phyloP scores from a whole-genome alignment of 139 green algal genomes.

The Volvox reticuliferus region DNA sequence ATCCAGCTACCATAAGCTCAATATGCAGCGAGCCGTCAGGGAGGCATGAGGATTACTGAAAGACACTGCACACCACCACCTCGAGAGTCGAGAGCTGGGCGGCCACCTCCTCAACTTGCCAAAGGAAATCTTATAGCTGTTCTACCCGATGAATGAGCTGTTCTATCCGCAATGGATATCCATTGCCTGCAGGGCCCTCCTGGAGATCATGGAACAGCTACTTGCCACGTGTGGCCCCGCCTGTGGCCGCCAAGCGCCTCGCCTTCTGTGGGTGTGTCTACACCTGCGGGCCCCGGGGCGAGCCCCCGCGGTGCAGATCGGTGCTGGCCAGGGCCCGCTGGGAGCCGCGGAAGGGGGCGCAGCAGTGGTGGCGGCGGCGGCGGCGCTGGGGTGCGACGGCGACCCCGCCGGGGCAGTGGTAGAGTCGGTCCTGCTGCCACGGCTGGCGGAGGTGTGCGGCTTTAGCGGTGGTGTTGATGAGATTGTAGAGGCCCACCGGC shows the following conservation, averaged over 20 bases:
- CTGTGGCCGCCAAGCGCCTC: conserved; percentile 17
- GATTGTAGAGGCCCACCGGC: conserved; percentile 30
- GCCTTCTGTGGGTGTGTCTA: conserved; percentile 42
- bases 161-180: no score
- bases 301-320: no score
- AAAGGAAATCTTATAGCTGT: no score
- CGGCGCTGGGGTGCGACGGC: not conserved
- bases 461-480: conserved; percentile 4
- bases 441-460: conserved; percentile 44
- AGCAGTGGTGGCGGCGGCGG: not conserved
- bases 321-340: not conserved
- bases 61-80: not conserved
- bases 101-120: no score
- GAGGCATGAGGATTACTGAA: not conserved
- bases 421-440: conserved; percentile 13
- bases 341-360: not conserved
- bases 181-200: conserved; percentile 9
- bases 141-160: no score
- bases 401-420: not conserved
- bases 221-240: conserved; percentile 34
- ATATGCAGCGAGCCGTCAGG: not conserved
- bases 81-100: not conserved
- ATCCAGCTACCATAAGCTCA: no score
- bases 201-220: conserved; percentile 42
- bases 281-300: conserved; percentile 27